Percentiles rank a stretch among this genome's conserved stretches.
Evolutionary conservation across 768 basidiomycete species (phyloP).

Genomic region (Omphalotus guepiniiformis): DNA sequence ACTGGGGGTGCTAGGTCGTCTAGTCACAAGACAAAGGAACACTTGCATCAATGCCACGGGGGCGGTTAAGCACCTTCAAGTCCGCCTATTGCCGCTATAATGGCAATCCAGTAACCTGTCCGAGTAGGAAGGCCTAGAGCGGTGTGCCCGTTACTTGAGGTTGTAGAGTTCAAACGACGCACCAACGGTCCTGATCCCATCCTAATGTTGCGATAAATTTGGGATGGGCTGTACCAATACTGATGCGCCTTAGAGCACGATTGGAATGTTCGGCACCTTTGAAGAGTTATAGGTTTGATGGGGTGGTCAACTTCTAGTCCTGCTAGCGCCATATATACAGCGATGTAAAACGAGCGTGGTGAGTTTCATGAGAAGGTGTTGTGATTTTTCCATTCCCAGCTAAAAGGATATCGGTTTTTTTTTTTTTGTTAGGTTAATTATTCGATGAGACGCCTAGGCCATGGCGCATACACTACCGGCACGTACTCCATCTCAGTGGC

Average conservation of each 20-base stretch:
- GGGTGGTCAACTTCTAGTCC: slow-evolving; percentile 20
- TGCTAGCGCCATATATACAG: slow-evolving; percentile 21
- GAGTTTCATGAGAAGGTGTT: slow-evolving; percentile 23
- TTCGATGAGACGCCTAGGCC: background rate
- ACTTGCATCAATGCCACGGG: slow-evolving; percentile 20
- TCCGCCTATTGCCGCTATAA: slow-evolving; percentile 24
- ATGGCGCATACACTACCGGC: background rate
- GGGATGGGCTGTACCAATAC: too few species aligned
- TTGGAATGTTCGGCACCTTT: slow-evolving; percentile 18
- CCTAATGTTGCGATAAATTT: too few species aligned
- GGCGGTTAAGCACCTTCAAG: slow-evolving; percentile 19
- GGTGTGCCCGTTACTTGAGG: slow-evolving; percentile 24
- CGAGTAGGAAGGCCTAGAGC: slow-evolving; percentile 22
- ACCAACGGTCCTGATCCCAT: slow-evolving; percentile 30
- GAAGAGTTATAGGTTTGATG: slow-evolving; percentile 19
- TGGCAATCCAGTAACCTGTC: slow-evolving; percentile 28
- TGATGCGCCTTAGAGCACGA: too few species aligned
- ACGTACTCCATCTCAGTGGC: slow-evolving; percentile 26
- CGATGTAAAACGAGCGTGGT: slow-evolving; percentile 17
- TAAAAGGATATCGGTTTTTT: too few species aligned
- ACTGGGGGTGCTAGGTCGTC: slow-evolving; percentile 12
- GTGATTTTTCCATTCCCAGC: slow-evolving; percentile 29
- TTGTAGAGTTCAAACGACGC: slow-evolving; percentile 25
- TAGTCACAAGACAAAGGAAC: background rate
- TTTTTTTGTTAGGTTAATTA: too few species aligned